Conservation (phyloP, 345 rosid genomes). For the Euphorbia lathyris region DNA sequence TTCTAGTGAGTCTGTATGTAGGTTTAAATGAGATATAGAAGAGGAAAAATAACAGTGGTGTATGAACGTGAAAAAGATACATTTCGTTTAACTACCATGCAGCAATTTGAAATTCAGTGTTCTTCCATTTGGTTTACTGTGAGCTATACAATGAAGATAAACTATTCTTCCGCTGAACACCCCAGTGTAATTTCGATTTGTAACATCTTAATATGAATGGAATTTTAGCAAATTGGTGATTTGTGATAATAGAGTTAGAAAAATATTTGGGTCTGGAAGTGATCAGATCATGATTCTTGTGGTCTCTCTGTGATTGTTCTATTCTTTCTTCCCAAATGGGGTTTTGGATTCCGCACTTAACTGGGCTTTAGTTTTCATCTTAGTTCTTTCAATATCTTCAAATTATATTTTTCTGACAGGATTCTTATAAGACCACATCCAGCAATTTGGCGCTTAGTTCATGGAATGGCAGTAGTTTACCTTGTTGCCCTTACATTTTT, state of each 20-base stretch:
- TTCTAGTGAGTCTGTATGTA: too few relatives aligned
- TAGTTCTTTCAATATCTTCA: background rate
- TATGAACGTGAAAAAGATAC: too few relatives aligned
- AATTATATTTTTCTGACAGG: constrained; percentile 38
- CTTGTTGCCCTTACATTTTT: constrained; percentile 88
- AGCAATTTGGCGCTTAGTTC: constrained; percentile 97
- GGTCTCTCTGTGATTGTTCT: background rate
- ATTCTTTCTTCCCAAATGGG: background rate
- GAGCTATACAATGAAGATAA: background rate
- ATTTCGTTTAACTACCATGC: background rate
- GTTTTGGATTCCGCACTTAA: background rate
- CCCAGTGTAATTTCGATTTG: background rate
- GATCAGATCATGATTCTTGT: background rate
- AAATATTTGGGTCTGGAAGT: background rate
- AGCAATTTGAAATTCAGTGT: background rate
- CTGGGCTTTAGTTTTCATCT: too few relatives aligned
- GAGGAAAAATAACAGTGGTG: too few relatives aligned
- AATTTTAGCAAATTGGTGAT: background rate
- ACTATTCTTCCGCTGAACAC: background rate
- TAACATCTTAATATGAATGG: background rate
- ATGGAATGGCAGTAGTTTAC: constrained; percentile 95
- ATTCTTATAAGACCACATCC: constrained; percentile 97
- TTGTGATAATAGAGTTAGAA: background rate
- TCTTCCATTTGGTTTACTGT: background rate
- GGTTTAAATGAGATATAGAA: too few relatives aligned